Evolutionary conservation across 495 filamentous ascomycete species (phyloP), one percentile per base, ranked within the genome.

Genomic region (Aspergillus ellipticus): DNA sequence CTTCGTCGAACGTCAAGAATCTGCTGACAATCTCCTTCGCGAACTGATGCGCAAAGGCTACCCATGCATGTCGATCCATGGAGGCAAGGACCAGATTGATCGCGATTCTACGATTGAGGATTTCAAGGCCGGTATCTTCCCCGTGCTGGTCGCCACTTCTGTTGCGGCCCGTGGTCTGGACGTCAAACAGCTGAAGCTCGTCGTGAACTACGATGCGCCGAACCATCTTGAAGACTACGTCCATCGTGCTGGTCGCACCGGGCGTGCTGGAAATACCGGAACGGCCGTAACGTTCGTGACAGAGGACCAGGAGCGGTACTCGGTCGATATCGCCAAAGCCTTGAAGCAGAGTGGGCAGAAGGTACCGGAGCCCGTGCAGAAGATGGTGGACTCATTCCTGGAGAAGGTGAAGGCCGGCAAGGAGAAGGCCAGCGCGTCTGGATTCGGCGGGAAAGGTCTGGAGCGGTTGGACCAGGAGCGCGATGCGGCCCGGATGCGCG

Each of bases 181-280:
- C 67, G 93, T 99, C 37, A 96, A 97, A 70, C 91, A 97, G 69
- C 76, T 99, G 22, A 96, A 96, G 69, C 77, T 97, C 16, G 95
- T 99, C 19, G 85, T 99, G 65, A 99, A 99, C 62, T 99, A 92
- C 66, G 95, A 99, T 68, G 88, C 89, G 4, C 95, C 95, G 3
- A 96, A 96, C 66, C 95, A 99, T 72, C 75, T 96, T 29, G 95
- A 99, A 72, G 95, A 99, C 66, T 99, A 99, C 64, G 93, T 99
- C 9, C 95, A 99, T 68, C 89, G 95, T 61, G 90, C 89, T 51
- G 95, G 95, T 49, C 85, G 95, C 55, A 99, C 95, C 8, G 95
- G 95, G 6, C 85, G 95, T 70, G 95, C 95, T 24, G 95, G 95
- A 24, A 95, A 96, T 64, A 95, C 82, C 6, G 95, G 95, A 56